These are phyloP conservation scores for Phtheirospermum japonicum DNA, from an alignment of 257 asterid species.

Conservation along the genomic window DNA sequence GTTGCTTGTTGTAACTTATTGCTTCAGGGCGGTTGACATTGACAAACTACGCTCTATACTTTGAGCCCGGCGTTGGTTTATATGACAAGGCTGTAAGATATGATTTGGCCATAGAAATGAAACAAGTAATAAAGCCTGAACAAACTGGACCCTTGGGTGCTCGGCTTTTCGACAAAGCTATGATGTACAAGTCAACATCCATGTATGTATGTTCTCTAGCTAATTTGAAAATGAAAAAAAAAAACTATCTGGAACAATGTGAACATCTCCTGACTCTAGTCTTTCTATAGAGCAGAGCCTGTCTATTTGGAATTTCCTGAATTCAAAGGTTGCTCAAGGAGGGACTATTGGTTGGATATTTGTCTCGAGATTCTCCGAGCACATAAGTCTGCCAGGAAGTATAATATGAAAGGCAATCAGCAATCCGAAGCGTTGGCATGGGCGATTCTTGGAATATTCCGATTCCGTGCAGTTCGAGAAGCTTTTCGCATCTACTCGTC, in stretches of 20 bases:
- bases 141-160: conserved; percentile 96
- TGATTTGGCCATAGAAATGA: conserved; percentile 69
- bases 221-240: conserved; percentile 19
- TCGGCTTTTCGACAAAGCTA: conserved; percentile 91
- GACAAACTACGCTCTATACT: conserved; percentile 81
- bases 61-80: conserved; percentile 82
- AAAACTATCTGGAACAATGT: conserved; percentile 22
- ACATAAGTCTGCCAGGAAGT: conserved; percentile 64
- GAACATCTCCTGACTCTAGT: conserved; percentile 36
- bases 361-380: conserved; percentile 75
- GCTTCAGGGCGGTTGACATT: conserved; percentile 81
- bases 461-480: conserved; percentile 81
- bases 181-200: conserved; percentile 85
- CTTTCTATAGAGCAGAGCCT: conserved; percentile 68
- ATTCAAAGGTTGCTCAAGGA: conserved; percentile 82
- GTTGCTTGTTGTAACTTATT: conserved; percentile 23
- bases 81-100: conserved; percentile 83
- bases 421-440: conserved; percentile 71
- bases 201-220: conserved; percentile 61
- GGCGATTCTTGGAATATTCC: conserved; percentile 76
- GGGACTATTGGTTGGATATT: conserved; percentile 90
- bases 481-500: conserved; percentile 59
- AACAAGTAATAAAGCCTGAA: conserved; percentile 87
- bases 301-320: conserved; percentile 91
- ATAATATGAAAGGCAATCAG: conserved; percentile 58